phyloP scores from a whole-genome alignment of 108 stramenopile genomes.

The Cyclotella sp. region DNA sequence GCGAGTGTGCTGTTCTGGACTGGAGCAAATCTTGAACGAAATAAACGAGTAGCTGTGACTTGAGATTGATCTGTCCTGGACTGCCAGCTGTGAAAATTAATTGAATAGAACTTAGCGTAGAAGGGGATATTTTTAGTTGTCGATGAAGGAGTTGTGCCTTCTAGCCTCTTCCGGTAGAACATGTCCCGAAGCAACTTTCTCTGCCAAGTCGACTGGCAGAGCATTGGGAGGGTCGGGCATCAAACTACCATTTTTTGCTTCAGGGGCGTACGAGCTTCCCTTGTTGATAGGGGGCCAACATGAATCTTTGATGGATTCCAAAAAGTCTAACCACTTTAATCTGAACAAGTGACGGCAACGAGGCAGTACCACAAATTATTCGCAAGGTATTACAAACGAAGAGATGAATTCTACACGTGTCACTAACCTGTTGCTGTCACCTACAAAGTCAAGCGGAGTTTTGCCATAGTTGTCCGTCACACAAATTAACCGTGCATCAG shows the following conservation, averaged over 20 bases:
- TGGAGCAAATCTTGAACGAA: no score
- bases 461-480: constrained; percentile 50
- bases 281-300: neutral
- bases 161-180: constrained; percentile 4
- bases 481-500: constrained; percentile 29
- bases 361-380: no score
- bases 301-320: constrained; percentile 7
- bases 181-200: constrained; percentile 8
- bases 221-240: constrained; percentile 10
- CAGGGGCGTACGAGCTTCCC: neutral
- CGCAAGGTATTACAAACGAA: neutral
- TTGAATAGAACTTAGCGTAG: no score
- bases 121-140: no score
- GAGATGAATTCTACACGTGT: neutral
- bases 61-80: no score
- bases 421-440: constrained; percentile 12
- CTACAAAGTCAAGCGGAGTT: constrained; percentile 50
- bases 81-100: no score
- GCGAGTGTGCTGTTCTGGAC: no score
- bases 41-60: no score
- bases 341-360: neutral
- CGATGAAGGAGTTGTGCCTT: neutral
- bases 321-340: neutral
- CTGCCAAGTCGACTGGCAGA: constrained; percentile 1
- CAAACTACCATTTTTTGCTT: neutral